Conservation (phyloP, 371 early-diverging fungal species). For the Funneliformis caledonium region DNA sequence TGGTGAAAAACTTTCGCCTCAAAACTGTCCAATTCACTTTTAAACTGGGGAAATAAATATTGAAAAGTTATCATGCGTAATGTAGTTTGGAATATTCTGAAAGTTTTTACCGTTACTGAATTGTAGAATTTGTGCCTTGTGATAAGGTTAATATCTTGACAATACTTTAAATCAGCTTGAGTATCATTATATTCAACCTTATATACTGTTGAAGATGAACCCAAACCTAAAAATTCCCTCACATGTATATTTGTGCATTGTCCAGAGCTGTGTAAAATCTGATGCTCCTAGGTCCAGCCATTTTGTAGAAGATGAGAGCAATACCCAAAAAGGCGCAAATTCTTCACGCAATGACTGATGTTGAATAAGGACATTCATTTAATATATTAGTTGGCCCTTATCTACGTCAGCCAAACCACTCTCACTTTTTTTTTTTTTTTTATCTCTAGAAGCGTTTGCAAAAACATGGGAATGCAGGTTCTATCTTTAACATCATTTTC, state of each 20-base stretch:
- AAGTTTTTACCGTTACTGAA: background rate
- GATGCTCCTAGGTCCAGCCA: background rate
- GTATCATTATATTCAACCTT: background rate
- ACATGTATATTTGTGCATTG: background rate
- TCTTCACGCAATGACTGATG: background rate
- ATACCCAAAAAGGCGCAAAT: background rate
- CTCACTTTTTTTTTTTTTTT: background rate
- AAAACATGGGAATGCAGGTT: background rate
- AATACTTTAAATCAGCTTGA: background rate
- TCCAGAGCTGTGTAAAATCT: background rate
- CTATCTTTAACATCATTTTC: slow-evolving; percentile 46
- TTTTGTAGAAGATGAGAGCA: background rate
- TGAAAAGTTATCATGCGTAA: slow-evolving; percentile 1
- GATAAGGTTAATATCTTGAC: background rate
- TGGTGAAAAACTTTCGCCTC: background rate
- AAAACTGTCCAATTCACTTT: slow-evolving; percentile 1
- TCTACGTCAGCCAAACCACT: background rate
- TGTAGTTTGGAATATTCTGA: background rate
- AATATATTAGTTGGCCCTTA: slow-evolving; percentile 7
- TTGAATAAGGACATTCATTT: background rate
- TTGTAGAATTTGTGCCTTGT: background rate
- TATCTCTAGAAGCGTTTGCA: slow-evolving; percentile 14
- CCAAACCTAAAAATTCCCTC: background rate
- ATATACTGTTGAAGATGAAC: slow-evolving; percentile 18
- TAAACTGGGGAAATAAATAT: slow-evolving; percentile 22